Percentiles rank a stretch among this genome's conserved stretches.
Evolutionary conservation across 2,329 filamentous ascomycete species (phyloP).

Genomic region (Colletotrichum melonis): DNA sequence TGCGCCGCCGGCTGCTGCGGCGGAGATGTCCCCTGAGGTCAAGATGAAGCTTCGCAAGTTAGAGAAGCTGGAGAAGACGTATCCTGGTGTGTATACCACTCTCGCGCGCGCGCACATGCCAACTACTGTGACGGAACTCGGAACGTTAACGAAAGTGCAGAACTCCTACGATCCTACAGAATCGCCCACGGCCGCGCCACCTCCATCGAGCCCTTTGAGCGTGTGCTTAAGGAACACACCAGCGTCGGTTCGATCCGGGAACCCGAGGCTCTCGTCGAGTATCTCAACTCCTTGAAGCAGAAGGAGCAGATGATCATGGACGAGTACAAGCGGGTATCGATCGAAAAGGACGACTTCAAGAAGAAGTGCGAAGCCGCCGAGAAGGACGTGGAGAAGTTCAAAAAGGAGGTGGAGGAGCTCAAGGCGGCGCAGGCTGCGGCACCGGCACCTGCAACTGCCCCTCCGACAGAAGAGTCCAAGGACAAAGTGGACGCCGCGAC

Average conservation of each 20-base stretch:
- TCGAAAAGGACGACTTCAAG: slow-evolving; percentile 83
- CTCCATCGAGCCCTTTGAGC: slow-evolving; percentile 93
- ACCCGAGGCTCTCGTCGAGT: slow-evolving; percentile 86
- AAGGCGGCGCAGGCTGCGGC: slow-evolving; percentile 47
- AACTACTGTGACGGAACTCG: too few relatives aligned
- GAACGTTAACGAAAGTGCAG: slow-evolving; percentile 52
- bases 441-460: slow-evolving; percentile 40
- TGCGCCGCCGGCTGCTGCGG: slow-evolving; percentile 35
- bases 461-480: slow-evolving; percentile 41
- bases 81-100: slow-evolving; percentile 72
- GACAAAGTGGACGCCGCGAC: slow-evolving; percentile 33
- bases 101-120: too few relatives aligned
- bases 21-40: slow-evolving; percentile 79
- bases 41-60: slow-evolving; percentile 82
- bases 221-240: slow-evolving; percentile 89
- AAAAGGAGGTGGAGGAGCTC: slow-evolving; percentile 67
- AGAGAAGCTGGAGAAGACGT: slow-evolving; percentile 90
- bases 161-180: slow-evolving; percentile 90
- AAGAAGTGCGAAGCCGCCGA: slow-evolving; percentile 78
- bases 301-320: slow-evolving; percentile 95
- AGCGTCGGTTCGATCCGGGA: slow-evolving; percentile 90
- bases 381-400: slow-evolving; percentile 70
- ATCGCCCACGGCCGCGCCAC: slow-evolving; percentile 89
- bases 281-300: slow-evolving; percentile 85
- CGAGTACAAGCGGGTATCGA: slow-evolving; percentile 87